Evolutionary conservation across 2,329 filamentous ascomycete genomes (phyloP), one percentile per base, ranked within the genome.

Genomic region (Hymenoscyphus occultus): DNA sequence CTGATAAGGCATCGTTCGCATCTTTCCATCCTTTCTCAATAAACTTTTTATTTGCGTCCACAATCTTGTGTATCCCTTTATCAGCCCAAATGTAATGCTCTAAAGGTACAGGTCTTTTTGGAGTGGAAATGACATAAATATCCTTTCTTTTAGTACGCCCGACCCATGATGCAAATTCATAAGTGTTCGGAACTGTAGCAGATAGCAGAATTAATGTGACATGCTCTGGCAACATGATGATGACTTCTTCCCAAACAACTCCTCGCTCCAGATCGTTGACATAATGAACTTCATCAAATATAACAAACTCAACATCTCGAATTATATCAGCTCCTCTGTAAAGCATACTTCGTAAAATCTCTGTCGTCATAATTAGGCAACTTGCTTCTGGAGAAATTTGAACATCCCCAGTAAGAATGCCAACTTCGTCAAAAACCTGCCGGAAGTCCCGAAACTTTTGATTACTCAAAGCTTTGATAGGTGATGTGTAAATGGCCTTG

Each of bases 211-310:
- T 99, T 28, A 99, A 84, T 1, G 95, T 96, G 48, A 99, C 92
- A 78, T 99, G 95, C 76, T 97, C 93, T 0, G 95, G 95, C 63
- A 99, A 83, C 95, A 99, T 98, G 74, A 99, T 99, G 74, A 99
- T 99, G 73, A 99, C 95, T 78, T 99, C 95, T 78, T 99, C 95
- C 95, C 95, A 99, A 0, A 99, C 95, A 5, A 99, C 95, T 74
- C 95, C 95, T 78, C 95, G 86, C 77, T 98, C 95, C 32, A 90
- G 84, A 76, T 99, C 95, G 75, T 98, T 99, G 70, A 99, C 94
- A 75, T 99, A 99, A 78, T 99, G 95, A 1, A 99, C 95, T 78
- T 99, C 95, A 73, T 99, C 95, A 68, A 99, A 99, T 59, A 99
- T 97, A 71, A 99, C 95, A 76, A 96, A 99, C 71, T 99, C 95